phyloP scores from a whole-genome alignment of 305 asterid genomes.

The Fraxinus xanthoxyloides region DNA sequence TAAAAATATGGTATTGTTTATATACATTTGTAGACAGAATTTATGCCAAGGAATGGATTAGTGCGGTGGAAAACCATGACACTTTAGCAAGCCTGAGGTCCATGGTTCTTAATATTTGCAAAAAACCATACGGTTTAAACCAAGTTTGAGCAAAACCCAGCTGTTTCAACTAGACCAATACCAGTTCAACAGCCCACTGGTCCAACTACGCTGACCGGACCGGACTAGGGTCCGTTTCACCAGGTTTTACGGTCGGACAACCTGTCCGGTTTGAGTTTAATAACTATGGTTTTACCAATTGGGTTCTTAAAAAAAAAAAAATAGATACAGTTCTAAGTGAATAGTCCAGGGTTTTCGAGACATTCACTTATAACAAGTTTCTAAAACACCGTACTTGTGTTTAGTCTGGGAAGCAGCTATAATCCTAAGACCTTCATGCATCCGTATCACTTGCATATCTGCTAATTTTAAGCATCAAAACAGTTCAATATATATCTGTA shows the following conservation, averaged over 20 bases:
- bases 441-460: not conserved
- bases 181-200: not conserved
- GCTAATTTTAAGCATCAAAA: not conserved
- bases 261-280: not conserved
- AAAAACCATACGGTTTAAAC: not conserved
- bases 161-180: not conserved
- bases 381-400: not conserved
- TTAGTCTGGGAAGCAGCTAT: not conserved
- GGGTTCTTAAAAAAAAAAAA: not conserved
- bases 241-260: not conserved
- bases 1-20: not conserved
- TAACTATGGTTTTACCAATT: not conserved
- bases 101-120: not conserved
- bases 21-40: not conserved
- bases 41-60: not conserved
- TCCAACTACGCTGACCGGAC: not conserved
- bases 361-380: not conserved
- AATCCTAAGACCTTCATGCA: not conserved
- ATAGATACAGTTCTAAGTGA: not conserved
- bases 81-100: not conserved
- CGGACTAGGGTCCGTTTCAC: not conserved
- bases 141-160: not conserved
- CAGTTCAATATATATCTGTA: not conserved
- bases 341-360: not conserved
- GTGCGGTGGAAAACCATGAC: not conserved